Base-by-base conservation (phyloP, 106 monocot species). In the Dioscorea zingiberensis region DNA sequence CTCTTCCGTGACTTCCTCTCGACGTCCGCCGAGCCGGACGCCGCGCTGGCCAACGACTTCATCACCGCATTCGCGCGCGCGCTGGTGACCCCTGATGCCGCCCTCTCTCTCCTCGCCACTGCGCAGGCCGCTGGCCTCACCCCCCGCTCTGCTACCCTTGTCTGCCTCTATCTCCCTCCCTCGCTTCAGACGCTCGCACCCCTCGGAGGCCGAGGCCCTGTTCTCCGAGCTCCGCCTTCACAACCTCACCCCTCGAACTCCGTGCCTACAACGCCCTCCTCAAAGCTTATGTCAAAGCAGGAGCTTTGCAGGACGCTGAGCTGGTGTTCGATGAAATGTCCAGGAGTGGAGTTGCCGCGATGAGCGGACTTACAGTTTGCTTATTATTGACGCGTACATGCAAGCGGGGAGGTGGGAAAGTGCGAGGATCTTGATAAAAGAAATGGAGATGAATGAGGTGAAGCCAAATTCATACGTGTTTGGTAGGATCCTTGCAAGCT, bases 241-340 rank as follows among this genome's bases (percentile, higher is more conserved):
- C 2, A 83, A 78, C 30, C 70, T 92, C 62, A 45, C 63, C 24
- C 88, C 92, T 2, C 66, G 84, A 23, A 73, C 85, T n/a, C 2
- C 68, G 88, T 7, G 85, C 91, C 21, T 92, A 97, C 74, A 97
- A 97, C 68, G 97, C 97, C 21, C 77, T 92, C 14, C 70, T 97
- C 16, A 91, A 86, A 54, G 97, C 87, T 12, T 92, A 85, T 62
- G 97, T 92, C 5, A 91, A 84, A 65, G 45, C 59, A 10, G 87
- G 80, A 7, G 54, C 78, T 18, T 66, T 95, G n/a, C 74, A 76
- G 44, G 70, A 81, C 21, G 91, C 97, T 0, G 97, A 97, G 73
- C 71, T 74, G 9, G 70, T 88, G 62, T 76, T 97, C 46, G 77
- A 74, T 21, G 83, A 91, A 62, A 97, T 97, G 97, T 73, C 73